Evolutionary conservation across 2,329 filamentous ascomycete genomes (phyloP), one percentile per base, ranked within the genome.

Genomic region (Penicillium sp.): DNA sequence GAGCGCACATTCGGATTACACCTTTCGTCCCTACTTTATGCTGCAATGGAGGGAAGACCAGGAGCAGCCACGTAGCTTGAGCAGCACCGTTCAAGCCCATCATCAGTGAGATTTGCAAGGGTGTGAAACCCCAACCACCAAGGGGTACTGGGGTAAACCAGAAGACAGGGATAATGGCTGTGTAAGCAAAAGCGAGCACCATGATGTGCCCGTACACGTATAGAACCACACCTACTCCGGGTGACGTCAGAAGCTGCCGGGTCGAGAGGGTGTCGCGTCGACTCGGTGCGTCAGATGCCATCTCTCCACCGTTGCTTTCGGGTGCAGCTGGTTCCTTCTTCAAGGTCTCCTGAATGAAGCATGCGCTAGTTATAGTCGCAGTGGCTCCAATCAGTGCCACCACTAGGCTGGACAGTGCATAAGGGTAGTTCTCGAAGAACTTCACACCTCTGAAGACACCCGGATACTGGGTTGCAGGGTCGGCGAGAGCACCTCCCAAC

Each of bases 31-130:
- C 90, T 24, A 88, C 74, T 22, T 85, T 85, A 38, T 76, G 80
- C 71, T 94, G 91, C 1, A 94, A 75, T 0, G 82, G 79, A 0
- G 91, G 90, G 71, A 94, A 93, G 35, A 84, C 80, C 15, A 91
- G 65, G 0, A 94, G 81, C 1, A 92, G 84, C 90, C 91, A 94
- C 7, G 85, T 60, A 0, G 89, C 86, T 74, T 94, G 91, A 4
- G 86, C 82, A 17, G 85, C 77, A 13, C 91, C 91, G 24, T 83
- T 85, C 1, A 88, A 60, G 1, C 83, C 86, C 78, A 94, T 85
- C 76, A 89, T 85, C 2, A 87, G 68, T 1, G 89, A 88, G 64
- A 93, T 94, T 56, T 86, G 83, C 4, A 84, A 72, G 0, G 89
- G 80, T 0, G 81, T 76, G 73, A 93, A 89, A 2, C 83, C 85